Percentiles rank a stretch among this genome's conserved stretches.
Conservation (phyloP, 768 basidiomycete species). For the Pleurotus sapidus region DNA sequence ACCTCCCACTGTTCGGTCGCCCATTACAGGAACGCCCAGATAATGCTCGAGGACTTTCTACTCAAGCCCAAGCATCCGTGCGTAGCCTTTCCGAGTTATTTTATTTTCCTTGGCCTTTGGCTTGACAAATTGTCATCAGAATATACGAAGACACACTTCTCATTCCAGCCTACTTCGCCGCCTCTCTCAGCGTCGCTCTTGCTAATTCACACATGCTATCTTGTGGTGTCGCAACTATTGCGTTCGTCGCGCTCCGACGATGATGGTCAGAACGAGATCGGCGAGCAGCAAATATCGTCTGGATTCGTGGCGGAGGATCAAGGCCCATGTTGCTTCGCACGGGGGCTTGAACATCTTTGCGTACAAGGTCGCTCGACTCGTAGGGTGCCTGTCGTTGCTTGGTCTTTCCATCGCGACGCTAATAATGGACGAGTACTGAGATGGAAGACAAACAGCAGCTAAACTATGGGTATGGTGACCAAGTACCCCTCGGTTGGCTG, state of each 20-base stretch:
- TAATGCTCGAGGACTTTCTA: constrained; percentile 1
- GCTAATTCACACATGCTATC: constrained; percentile 24
- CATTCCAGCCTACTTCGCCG: constrained; percentile 33
- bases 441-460: constrained; percentile 2
- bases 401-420: constrained; percentile 45
- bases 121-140: constrained; percentile 1
- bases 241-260: constrained; percentile 9
- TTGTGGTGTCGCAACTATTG: constrained; percentile 5
- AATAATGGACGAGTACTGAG: constrained; percentile 26
- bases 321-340: constrained; percentile 35
- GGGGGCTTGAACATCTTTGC: constrained; percentile 47
- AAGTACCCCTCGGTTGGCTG: neutral
- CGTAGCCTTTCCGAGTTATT: neutral
- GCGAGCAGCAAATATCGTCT: constrained; percentile 17
- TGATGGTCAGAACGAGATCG: constrained; percentile 10
- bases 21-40: neutral
- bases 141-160: constrained; percentile 23
- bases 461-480: neutral
- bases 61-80: constrained; percentile 3
- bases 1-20: too few species aligned
- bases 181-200: constrained; percentile 30
- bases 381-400: constrained; percentile 45
- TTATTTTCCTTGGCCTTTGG: neutral
- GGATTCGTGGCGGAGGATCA: constrained; percentile 31
- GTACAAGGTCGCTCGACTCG: constrained; percentile 43